Conservation (phyloP, 768 basidiomycete species). For the Suillus variegatus region DNA sequence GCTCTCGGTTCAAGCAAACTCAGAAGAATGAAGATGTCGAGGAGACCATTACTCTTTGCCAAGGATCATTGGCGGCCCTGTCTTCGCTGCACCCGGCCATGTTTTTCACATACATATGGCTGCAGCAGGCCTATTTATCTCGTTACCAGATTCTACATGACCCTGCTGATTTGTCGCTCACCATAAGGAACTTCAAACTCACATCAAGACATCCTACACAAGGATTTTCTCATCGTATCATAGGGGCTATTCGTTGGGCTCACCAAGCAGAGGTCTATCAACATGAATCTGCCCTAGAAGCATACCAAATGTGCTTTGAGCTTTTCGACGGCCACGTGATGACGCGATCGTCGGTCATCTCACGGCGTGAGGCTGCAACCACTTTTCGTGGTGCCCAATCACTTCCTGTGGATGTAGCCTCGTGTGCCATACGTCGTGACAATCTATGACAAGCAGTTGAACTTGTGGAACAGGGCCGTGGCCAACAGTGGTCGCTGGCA, state of each 20-base stretch:
- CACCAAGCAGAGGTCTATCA: too few species aligned
- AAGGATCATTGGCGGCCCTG: neutral
- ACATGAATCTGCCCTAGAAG: too few species aligned
- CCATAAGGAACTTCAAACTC: too few species aligned
- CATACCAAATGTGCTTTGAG: too few species aligned
- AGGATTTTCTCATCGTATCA: too few species aligned
- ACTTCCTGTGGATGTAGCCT: conserved; percentile 1
- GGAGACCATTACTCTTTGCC: neutral
- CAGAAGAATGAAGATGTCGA: neutral
- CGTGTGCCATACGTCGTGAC: conserved; percentile 14
- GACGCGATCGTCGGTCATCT: neutral
- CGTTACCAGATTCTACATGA: too few species aligned
- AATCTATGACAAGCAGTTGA: conserved; percentile 20
- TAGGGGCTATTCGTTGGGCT: too few species aligned
- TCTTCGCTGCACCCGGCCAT: neutral
- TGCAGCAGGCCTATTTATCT: too few species aligned
- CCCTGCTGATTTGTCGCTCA: too few species aligned
- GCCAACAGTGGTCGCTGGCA: conserved; percentile 29
- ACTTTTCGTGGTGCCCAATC: neutral
- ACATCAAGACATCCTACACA: too few species aligned
- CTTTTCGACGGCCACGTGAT: neutral
- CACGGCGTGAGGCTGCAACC: neutral
- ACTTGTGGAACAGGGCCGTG: conserved; percentile 23
- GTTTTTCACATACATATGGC: too few species aligned
- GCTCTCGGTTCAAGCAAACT: neutral